Base-by-base conservation (phyloP, 495 filamentous ascomycete genomes). In the Pseudevernia furfuracea region DNA sequence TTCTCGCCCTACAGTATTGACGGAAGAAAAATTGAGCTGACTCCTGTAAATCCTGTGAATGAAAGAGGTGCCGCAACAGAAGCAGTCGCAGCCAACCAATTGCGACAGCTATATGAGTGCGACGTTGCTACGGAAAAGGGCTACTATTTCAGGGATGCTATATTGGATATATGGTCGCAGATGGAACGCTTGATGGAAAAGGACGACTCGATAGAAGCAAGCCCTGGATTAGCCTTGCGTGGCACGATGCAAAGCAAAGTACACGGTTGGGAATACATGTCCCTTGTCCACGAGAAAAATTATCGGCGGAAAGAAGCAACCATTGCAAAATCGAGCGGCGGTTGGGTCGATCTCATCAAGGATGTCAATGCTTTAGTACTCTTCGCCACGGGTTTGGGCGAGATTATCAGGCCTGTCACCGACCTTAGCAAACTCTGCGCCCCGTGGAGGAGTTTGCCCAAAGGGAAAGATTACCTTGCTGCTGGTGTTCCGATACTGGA, bases 281-380 rank as follows among this genome's bases (percentile, higher is more conserved):
- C 67, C 8, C 39, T 73, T 25, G 71, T 63, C 7, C 63, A 70
- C n/a, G 67, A 68, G 30, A 58, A 62, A 0, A 61, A 19, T 8
- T 60, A 63, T 11, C 60, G 59, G 59, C 12, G 32, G 60, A 25
- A 41, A 48, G 52, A 73, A 70, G 34, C 60, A 65, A 59, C 32
- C 19, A 34, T 71, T 36, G 21, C n/a, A 14, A 72, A 68, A 39
- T 38, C 65, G 1, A 52, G 36, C 46, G 71, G 71, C n/a, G 65
- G 71, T 1, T 73, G 71, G 71, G 25, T 53, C 21, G 25, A 44
- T 23, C 68, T 73, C 7, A 56, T 67, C 6, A 32, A 64, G 4
- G 70, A 73, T 59, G 68, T 70, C 23, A 66, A 68, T 48, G 68
- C 70, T 8, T 21, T 73, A 2, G 68, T 70, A n/a, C 59, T 73